Percentiles rank a stretch among this genome's conserved stretches.
Evolutionary conservation across 2,329 filamentous ascomycete genomes (phyloP).

Genomic region (Intubia oerlemansii): DNA sequence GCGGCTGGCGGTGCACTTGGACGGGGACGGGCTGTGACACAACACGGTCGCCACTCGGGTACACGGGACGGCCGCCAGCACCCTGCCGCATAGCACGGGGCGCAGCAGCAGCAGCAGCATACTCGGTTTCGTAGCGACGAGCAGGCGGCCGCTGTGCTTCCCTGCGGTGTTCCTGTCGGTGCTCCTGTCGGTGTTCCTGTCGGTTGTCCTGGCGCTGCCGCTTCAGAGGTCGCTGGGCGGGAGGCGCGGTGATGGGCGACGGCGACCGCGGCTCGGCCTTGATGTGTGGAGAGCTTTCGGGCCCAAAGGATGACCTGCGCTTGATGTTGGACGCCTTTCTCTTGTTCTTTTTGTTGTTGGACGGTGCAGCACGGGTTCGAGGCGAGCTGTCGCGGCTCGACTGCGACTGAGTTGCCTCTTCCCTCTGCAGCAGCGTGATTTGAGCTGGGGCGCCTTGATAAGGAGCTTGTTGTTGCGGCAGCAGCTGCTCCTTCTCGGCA

Average conservation of each 20-base stretch:
- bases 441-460: constrained; percentile 27
- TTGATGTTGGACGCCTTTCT: constrained; percentile 32
- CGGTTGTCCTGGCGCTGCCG: constrained; percentile 27
- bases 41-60: no score
- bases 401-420: constrained; percentile 20
- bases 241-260: constrained; percentile 31
- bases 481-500: no score
- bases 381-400: constrained; percentile 41
- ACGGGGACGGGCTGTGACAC: no score
- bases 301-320: constrained; percentile 27
- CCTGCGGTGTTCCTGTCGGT: no score
- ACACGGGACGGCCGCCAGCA: no score
- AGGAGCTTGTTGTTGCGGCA: no score
- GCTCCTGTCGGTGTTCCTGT: no score
- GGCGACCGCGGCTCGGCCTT: constrained; percentile 44
- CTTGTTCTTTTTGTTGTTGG: constrained; percentile 17
- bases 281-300: constrained; percentile 30
- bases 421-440: constrained; percentile 32
- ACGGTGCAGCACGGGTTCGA: constrained; percentile 14
- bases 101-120: no score
- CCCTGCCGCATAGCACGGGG: no score
- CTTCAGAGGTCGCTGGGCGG: constrained; percentile 33
- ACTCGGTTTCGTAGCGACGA: no score
- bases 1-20: no score
- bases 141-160: no score